Conservation (phyloP, 1,284 basidiomycete genomes). For the Leccinum pachyderme region DNA sequence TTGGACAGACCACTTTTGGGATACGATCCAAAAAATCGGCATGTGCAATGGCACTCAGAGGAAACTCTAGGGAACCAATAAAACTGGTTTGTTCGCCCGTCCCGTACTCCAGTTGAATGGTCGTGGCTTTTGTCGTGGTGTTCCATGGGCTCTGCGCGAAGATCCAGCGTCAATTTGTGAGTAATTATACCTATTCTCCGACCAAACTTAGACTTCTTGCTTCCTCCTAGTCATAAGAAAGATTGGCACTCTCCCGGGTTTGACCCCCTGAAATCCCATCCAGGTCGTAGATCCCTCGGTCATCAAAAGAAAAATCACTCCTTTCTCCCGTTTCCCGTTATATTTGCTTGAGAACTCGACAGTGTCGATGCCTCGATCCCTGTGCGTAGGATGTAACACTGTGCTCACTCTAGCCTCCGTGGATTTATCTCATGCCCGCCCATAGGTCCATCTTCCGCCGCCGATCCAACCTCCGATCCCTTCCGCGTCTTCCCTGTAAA, state of each 20-base stretch:
- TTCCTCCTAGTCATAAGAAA: constrained; percentile 9
- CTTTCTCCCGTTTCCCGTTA: constrained; percentile 12
- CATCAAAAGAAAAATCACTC: constrained; percentile 16
- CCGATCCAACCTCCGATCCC: constrained; percentile 31
- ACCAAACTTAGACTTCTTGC: neutral
- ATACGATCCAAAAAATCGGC: neutral
- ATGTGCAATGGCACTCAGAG: neutral
- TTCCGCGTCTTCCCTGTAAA: neutral
- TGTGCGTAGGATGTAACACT: constrained; percentile 23
- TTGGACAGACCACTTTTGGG: neutral
- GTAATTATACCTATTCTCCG: neutral
- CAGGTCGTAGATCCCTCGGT: constrained; percentile 13
- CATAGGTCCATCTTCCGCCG: constrained; percentile 12
- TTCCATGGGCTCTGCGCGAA: neutral
- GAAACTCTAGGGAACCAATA: neutral
- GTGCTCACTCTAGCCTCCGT: constrained; percentile 4
- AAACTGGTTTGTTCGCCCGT: neutral
- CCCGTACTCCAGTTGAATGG: neutral
- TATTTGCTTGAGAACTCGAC: constrained; percentile 3
- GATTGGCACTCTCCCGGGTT: constrained; percentile 7
- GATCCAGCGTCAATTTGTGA: neutral
- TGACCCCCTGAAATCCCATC: neutral
- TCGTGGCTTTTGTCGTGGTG: neutral
- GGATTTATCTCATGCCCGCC: no score
- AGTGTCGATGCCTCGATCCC: constrained; percentile 2